Conservation (phyloP, 495 filamentous ascomycete genomes). For the Hypoxylon fuscum region DNA sequence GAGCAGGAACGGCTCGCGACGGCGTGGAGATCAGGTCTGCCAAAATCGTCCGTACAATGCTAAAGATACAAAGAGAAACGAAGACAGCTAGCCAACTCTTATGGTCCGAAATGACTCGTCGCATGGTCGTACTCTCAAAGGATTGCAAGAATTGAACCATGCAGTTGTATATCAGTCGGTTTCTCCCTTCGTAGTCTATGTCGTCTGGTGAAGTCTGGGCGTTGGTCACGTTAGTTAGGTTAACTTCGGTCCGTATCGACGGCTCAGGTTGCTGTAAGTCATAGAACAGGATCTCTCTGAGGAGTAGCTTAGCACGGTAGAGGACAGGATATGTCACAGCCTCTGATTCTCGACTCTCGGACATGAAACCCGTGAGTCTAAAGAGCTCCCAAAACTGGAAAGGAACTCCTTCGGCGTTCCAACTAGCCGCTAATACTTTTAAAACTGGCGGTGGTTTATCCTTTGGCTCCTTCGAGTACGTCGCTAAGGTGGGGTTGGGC, state of each 20-base stretch:
- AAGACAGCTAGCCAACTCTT: conserved; percentile 58
- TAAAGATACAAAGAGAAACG: conserved; percentile 60
- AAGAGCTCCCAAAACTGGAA: conserved; percentile 59
- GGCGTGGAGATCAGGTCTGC: conserved; percentile 53
- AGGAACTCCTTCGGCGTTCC: conserved; percentile 54
- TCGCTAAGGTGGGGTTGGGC: conserved; percentile 51
- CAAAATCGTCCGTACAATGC: conserved; percentile 57
- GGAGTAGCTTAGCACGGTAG: conserved; percentile 58
- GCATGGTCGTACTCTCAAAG: conserved; percentile 53
- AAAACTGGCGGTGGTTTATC: conserved; percentile 55
- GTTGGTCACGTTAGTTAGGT: conserved; percentile 46
- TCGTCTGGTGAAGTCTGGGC: conserved; percentile 51
- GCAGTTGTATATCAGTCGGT: conserved; percentile 56
- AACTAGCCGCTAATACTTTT: conserved; percentile 55
- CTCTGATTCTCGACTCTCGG: conserved; percentile 52
- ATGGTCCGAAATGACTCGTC: conserved; percentile 46
- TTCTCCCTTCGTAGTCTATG: conserved; percentile 55
- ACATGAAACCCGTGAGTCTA: conserved; percentile 53
- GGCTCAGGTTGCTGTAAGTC: conserved; percentile 58
- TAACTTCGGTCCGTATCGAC: conserved; percentile 54
- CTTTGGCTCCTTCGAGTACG: conserved; percentile 50
- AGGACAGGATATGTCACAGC: conserved; percentile 53
- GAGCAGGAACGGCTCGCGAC: conserved; percentile 34
- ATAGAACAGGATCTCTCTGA: conserved; percentile 60
- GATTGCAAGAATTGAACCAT: conserved; percentile 59